Conservation (phyloP, 495 filamentous ascomycete species). For the Corynascus novoguineensis region DNA sequence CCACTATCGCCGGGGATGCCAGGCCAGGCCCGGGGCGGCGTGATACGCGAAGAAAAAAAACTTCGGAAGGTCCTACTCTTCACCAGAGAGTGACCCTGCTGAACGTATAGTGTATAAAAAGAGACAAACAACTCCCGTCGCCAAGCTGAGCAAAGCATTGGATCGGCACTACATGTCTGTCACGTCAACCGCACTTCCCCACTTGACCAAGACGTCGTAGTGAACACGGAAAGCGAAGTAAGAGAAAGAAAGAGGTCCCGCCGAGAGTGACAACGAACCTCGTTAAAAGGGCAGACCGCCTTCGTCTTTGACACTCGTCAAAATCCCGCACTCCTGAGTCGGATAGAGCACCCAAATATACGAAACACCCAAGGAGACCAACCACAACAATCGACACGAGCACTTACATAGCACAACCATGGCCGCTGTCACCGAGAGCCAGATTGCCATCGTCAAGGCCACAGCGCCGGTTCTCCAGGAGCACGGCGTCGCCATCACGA, state of each 20-base stretch:
- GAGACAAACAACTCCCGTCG: conserved; percentile 13
- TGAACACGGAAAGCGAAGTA: too few relatives aligned
- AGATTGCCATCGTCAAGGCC: conserved; percentile 52
- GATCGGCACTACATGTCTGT: neutral
- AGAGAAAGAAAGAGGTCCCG: neutral
- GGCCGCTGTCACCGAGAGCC: conserved; percentile 35
- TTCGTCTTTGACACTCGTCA: neutral
- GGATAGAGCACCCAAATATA: neutral
- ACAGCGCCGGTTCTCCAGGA: conserved; percentile 59
- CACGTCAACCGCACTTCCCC: neutral
- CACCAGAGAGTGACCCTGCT: too few relatives aligned
- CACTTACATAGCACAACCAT: conserved; percentile 7
- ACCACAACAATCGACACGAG: neutral
- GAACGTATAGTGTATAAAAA: too few relatives aligned
- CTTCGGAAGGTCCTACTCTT: too few relatives aligned
- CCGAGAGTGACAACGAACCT: neutral
- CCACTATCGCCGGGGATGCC: conserved; percentile 8
- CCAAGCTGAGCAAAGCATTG: neutral
- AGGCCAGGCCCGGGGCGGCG: conserved; percentile 1
- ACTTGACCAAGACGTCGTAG: conserved; percentile 4
- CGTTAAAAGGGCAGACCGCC: neutral
- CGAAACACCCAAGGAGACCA: neutral
- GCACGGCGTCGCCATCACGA: conserved; percentile 62
- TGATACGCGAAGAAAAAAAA: neutral
- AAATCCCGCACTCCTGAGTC: neutral